Evolutionary conservation across 2,329 filamentous ascomycete genomes (phyloP), one percentile per base, ranked within the genome.

Genomic region (Exophiala sp.): DNA sequence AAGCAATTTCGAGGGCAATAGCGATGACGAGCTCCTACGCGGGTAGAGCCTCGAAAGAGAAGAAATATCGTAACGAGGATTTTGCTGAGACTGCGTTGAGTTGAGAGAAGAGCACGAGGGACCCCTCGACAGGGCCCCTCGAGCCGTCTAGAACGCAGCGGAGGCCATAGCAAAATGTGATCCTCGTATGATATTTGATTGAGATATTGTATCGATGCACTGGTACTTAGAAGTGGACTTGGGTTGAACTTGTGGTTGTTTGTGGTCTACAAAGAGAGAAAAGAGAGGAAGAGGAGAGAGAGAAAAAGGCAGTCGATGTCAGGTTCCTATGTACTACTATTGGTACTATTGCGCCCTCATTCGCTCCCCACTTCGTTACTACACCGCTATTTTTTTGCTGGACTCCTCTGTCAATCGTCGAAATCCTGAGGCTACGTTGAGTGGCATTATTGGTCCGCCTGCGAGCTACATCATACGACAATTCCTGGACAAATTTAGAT

Each of bases 121-220:
- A 46, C 54, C 57, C 52, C 41, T 12, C 16, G 29, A 50, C 32
- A 49, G 59, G 50, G 43, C 83, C 84, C 85, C 85, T 84, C 86
- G 85, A 73, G 84, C 82, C 76, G 82, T 89, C 91, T 91, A 95
- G 87, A 92, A 88, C 87, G 87, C 86, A 88, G 84, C 86, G 86
- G 87, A 78, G 80, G 86, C 84, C 85, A 76, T 76, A 79, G 82
- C 56, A 61, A 57, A 61, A 50, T 82, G 85, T 86, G 73, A 77
- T 79, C 79, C 78, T 87, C 84, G 86, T 55, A 88, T 85, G 79
- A 85, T 86, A 85, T 83, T 81, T 78, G 68, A 59, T 63, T 65
- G 52, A 60, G 52, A 52, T 60, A 46, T 44, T 35, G 33, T 47
- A 42, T 35, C 44, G 35, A 34, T 50, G 39, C 36, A 47, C 45